A percentile compares a stretch with the other conserved stretches of the same genome.
Evolutionary conservation across 768 basidiomycete species (phyloP).

Genomic region (Pulveroboletus frians): DNA sequence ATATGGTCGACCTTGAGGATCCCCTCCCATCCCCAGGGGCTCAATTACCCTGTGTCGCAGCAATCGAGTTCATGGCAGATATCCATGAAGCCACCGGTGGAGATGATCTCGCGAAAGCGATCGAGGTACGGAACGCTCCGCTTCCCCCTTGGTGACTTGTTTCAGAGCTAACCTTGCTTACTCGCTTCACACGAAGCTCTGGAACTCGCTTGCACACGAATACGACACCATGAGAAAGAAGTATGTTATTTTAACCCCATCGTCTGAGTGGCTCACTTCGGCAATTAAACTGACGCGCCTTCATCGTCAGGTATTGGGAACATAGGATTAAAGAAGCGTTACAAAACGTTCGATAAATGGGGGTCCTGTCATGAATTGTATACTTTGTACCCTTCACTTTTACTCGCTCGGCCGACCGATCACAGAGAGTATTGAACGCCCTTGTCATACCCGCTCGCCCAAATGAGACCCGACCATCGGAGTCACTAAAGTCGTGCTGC

Average conservation of each 20-base stretch:
- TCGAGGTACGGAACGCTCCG: constrained; percentile 37
- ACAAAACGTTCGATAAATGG: constrained; percentile 20
- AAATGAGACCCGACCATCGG: not conserved
- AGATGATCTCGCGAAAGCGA: constrained; percentile 42
- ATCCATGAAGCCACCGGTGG: constrained; percentile 56
- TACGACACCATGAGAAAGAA: constrained; percentile 74
- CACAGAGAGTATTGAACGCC: not conserved
- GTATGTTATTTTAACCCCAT: constrained; percentile 36
- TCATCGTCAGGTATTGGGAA: constrained; percentile 63
- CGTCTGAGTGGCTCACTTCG: constrained; percentile 10
- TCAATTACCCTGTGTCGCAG: constrained; percentile 69
- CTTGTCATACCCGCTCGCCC: not conserved
- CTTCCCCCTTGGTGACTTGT: not conserved
- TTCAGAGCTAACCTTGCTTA: constrained; percentile 9
- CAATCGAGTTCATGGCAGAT: constrained; percentile 85
- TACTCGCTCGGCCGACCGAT: not conserved
- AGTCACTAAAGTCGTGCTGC: constrained; percentile 22
- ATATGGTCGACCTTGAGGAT: constrained; percentile 68
- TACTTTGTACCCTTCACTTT: constrained; percentile 1
- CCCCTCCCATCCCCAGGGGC: constrained; percentile 62
- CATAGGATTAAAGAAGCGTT: constrained; percentile 58
- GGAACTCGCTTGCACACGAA: constrained; percentile 62
- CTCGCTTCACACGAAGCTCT: constrained; percentile 44
- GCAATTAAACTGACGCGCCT: constrained; percentile 23
- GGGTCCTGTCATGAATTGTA: constrained; percentile 4